Percentiles rank a stretch among this genome's conserved stretches.
phyloP scores from a whole-genome alignment of 768 basidiomycete genomes.

The Calocybe cyanea region DNA sequence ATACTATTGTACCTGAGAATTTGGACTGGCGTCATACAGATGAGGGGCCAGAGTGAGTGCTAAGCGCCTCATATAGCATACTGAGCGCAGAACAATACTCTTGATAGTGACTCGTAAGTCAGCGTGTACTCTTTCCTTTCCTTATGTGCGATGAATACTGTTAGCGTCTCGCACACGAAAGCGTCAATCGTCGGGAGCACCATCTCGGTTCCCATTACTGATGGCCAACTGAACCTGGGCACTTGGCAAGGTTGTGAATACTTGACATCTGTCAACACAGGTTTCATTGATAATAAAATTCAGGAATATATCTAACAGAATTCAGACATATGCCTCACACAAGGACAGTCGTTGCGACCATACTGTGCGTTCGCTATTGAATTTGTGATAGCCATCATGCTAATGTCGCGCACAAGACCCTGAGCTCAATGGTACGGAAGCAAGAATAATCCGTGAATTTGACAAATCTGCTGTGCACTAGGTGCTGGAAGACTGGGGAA shows the following conservation, averaged over 20 bases:
- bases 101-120: slow-evolving; percentile 68
- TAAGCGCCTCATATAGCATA: slow-evolving; percentile 4
- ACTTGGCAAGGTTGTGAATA: slow-evolving; percentile 79
- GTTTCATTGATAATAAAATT: neutral
- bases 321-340: slow-evolving; percentile 69
- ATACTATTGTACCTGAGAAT: slow-evolving; percentile 81
- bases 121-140: slow-evolving; percentile 3
- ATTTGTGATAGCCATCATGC: neutral
- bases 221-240: slow-evolving; percentile 74
- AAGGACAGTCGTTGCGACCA: slow-evolving; percentile 74
- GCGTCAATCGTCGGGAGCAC: slow-evolving; percentile 81
- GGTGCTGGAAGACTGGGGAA: too few species aligned
- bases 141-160: neutral
- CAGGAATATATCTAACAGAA: slow-evolving; percentile 85
- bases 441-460: too few species aligned
- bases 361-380: slow-evolving; percentile 51
- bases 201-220: slow-evolving; percentile 79
- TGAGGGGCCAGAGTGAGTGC: slow-evolving; percentile 84
- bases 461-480: too few species aligned
- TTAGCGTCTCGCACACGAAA: slow-evolving; percentile 88
- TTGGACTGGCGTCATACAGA: slow-evolving; percentile 84
- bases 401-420: neutral
- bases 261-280: neutral
- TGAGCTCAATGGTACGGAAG: neutral
- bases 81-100: slow-evolving; percentile 7